Base-by-base conservation (phyloP, 768 basidiomycete genomes). In the Lactarius trivialis region DNA sequence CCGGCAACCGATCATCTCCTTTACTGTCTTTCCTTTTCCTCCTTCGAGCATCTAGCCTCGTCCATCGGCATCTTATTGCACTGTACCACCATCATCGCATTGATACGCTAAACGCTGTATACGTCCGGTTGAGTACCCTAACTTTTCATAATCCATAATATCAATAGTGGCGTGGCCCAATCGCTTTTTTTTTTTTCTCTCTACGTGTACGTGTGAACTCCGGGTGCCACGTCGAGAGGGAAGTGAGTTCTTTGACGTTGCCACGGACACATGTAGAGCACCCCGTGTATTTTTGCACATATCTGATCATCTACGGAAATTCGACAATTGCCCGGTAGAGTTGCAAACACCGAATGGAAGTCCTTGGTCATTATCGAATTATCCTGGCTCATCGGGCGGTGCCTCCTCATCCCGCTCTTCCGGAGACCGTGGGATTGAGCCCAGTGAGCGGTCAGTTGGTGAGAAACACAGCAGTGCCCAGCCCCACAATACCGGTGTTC, bases 81-180 rank as follows among this genome's bases (percentile, higher is more conserved):
- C 54, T 64, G 63, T 64, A 64, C 54, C 49, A 64, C 28, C 33
- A 64, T 58, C 63, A 64, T 64, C 26, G 49, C 53, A 64, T 64
- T 50, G 58, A 55, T 64, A 64, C 63, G 54, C 58, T 64, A 64
- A 41, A 55, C 54, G 24, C 54, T 60, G 62, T 64, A 64, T 64
- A 64, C 36, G 51, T 58, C 36, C 26, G 28, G 17, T 64, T 21
- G 45, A 50, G 48, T 64, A 64, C n/a, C 34, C 21, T 64, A 64
- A 28, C 3, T 49, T 28, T 45, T 39, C 63, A 60, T 64, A 64
- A 64, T 64, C 36, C 32, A 19, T 64, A 60, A 60, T 64, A 41
- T 28, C 26, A 64, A 53, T 15, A 34, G 37, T 43, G 39, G 24
- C 4, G 33, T 52, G 26, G 26, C 15, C 45, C 49, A 54, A 32